These are phyloP conservation scores for Fraxinus greggii DNA, from an alignment of 305 asterid genomes.

Conservation along the genomic window DNA sequence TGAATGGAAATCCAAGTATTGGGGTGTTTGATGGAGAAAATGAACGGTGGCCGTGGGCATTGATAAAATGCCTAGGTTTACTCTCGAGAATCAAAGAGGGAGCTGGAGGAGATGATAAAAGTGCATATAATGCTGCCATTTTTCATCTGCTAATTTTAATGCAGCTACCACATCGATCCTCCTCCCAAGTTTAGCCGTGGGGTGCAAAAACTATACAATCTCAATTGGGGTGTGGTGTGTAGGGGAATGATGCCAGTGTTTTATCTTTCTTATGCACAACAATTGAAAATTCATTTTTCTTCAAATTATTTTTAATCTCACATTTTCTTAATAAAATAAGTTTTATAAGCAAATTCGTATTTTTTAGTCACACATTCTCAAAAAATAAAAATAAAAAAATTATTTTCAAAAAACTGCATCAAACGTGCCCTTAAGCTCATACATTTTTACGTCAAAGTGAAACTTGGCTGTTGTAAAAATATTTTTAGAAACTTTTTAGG, in stretches of 20 bases:
- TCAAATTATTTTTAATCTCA: no score
- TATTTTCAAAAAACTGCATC: neutral
- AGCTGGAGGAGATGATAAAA: constrained; percentile 25
- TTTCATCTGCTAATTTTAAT: constrained; percentile 7
- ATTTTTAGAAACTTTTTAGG: no score
- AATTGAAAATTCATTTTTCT: no score
- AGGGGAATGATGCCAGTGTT: neutral
- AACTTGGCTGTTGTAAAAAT: no score
- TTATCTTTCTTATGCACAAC: neutral
- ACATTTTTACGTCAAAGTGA: no score
- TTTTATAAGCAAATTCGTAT: no score
- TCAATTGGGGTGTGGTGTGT: neutral
- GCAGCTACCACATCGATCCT: constrained; percentile 20
- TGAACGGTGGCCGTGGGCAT: constrained; percentile 10
- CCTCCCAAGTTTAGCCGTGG: neutral
- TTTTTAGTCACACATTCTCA: no score
- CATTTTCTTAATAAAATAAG: no score
- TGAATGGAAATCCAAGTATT: constrained; percentile 10
- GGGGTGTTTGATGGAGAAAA: constrained; percentile 9
- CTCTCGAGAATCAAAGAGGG: constrained; percentile 30
- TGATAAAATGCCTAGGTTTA: constrained; percentile 7
- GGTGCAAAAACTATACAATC: neutral
- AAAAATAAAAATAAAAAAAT: no score
- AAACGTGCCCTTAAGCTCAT: no score
- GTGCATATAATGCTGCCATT: constrained; percentile 31